Evolutionary conservation across 106 monocot species (phyloP), one percentile per base, ranked within the genome.

Genomic region (Platanthera zijinensis): DNA sequence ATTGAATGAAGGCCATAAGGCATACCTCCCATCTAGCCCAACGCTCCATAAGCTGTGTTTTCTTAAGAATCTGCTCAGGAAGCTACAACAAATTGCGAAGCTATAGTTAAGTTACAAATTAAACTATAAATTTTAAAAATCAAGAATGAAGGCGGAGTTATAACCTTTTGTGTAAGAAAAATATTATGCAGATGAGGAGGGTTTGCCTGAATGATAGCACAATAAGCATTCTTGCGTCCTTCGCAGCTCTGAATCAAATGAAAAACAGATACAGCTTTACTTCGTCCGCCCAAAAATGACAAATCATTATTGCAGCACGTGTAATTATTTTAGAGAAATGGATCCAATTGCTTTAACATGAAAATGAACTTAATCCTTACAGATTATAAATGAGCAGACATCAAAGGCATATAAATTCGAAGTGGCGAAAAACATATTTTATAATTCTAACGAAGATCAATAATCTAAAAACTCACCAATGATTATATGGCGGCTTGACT

Each of bases 11-110:
- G 21, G 39, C 15, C 46, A 82, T 47, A 68, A 51, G 74, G 63
- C 77, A 80, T 94, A 92, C 99, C 99, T 99, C 99, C 99, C 99
- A 94, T 72, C 94, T 86, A 48, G 94, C 84, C 99, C 99, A 99
- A 22, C 99, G 87, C 69, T 99, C 99, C 94, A 88, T 99, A 62
- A 99, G 90, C 68, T 94, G 90, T 79, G 91, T 86, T 87, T 91
- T 86, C 80, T 82, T 88, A 74, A 94, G 80, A 84, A 99, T 88
- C 79, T 92, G 90, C 47, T 94, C 94, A 63, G 99, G 94, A 78
- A 90, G 83, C 99, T 99, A 76, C 49, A 80, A 72, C 25, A 71
- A 86, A 67, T 21, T 64, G 73, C 48, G 67, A 76, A 75, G 52
- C 19, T 66, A 74, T 30, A 10, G 72, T 32, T 50, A 69, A 71